These are phyloP conservation scores for Peniophora sp. DNA, from an alignment of 1,284 basidiomycete species.

Conservation along the genomic window DNA sequence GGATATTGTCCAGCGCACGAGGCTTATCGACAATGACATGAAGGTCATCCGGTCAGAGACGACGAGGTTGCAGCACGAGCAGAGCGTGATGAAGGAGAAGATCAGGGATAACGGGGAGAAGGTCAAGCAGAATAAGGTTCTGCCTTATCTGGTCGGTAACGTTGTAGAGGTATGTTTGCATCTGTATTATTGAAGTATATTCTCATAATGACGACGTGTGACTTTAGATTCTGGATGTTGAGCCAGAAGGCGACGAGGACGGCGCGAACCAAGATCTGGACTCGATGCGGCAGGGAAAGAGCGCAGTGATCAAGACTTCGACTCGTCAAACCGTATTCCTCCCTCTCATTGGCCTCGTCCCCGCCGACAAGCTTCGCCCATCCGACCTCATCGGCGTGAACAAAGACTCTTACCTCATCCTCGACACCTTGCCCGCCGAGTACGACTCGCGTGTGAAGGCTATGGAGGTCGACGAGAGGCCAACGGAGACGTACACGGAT, in stretches of 20 bases:
- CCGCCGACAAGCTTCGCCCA: slow-evolving; percentile 82
- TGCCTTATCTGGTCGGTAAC: slow-evolving; percentile 97
- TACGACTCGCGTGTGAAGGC: slow-evolving; percentile 78
- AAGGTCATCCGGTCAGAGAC: slow-evolving; percentile 97
- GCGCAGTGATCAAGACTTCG: slow-evolving; percentile 97
- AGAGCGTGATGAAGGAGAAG: slow-evolving; percentile 95
- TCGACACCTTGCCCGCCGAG: slow-evolving; percentile 80
- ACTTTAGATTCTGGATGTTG: slow-evolving; percentile 94
- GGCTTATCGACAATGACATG: slow-evolving; percentile 92
- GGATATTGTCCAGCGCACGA: slow-evolving; percentile 80
- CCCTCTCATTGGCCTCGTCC: slow-evolving; percentile 95
- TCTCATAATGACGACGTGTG: no score
- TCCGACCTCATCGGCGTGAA: slow-evolving; percentile 97
- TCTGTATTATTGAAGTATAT: no score
- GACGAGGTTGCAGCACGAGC: slow-evolving; percentile 87
- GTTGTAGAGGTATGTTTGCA: slow-evolving; percentile 76
- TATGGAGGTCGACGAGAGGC: slow-evolving; percentile 89
- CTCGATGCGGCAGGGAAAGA: slow-evolving; percentile 93
- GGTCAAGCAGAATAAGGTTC: slow-evolving; percentile 98
- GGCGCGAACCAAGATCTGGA: slow-evolving; percentile 93
- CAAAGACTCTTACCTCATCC: slow-evolving; percentile 98
- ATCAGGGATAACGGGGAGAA: slow-evolving; percentile 98
- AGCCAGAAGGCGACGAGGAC: slow-evolving; percentile 88
- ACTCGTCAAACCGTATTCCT: slow-evolving; percentile 98
- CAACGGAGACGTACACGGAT: slow-evolving; percentile 75